Conservation (phyloP, 805 yeast species). For the Isabelozyma gotoi region DNA sequence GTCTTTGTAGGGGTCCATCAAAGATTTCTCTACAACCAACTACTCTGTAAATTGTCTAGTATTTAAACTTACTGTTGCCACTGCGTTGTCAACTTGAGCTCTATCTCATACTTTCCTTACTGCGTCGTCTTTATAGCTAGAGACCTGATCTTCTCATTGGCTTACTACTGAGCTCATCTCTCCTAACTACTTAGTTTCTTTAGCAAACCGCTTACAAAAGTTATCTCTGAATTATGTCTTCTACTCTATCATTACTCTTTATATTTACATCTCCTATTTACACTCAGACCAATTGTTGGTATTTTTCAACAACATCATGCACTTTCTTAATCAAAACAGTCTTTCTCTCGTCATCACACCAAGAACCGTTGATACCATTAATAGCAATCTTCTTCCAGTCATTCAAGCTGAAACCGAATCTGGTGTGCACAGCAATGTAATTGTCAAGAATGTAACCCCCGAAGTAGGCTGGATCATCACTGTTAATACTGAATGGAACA, state of each 20-base stretch:
- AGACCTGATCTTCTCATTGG: too few relatives aligned
- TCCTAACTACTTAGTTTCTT: too few relatives aligned
- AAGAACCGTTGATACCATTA: constrained; percentile 70
- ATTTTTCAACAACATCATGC: constrained; percentile 8
- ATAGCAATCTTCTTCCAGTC: constrained; percentile 66
- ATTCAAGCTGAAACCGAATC: constrained; percentile 56
- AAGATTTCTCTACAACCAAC: too few relatives aligned
- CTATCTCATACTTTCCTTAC: too few relatives aligned
- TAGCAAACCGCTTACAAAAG: too few relatives aligned
- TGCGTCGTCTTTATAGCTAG: too few relatives aligned
- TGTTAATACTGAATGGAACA: constrained; percentile 73
- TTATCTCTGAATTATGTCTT: too few relatives aligned
- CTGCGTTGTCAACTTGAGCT: too few relatives aligned
- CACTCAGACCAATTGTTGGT: constrained; percentile 1
- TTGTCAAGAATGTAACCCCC: constrained; percentile 84
- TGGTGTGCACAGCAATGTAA: constrained; percentile 62
- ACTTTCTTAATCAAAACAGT: background rate
- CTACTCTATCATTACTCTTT: background rate
- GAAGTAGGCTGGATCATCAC: constrained; percentile 81
- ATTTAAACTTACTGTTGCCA: too few relatives aligned
- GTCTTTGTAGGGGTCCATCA: too few relatives aligned
- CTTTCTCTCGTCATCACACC: constrained; percentile 63
- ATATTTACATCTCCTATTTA: background rate
- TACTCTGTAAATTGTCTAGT: too few relatives aligned
- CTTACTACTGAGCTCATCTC: too few relatives aligned